Evolutionary conservation across 176 grass and related monocot genomes (phyloP), one percentile per base, ranked within the genome.

Genomic region (Aechmea fasciata): DNA sequence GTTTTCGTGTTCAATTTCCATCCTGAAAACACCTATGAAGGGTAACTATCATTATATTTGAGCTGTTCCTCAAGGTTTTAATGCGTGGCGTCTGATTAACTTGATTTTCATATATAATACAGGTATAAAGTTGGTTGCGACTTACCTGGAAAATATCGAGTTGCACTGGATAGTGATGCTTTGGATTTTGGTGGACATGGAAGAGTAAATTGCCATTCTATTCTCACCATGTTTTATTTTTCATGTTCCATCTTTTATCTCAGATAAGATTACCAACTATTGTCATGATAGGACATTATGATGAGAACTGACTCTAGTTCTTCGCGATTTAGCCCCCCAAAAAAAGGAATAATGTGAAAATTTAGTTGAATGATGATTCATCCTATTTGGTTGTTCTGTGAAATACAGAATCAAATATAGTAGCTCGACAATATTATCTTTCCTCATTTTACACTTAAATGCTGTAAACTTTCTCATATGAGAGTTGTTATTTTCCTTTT

Each of bases 1-100:
- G 84, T 97, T 79, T 92, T 97, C 49, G 80, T 97, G 71, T 97
- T 97, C 72, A 97, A 97, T 63, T 97, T 97, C 62, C 94, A 97
- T 79, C 94, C 94, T 54, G 85, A 75, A 25, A 88, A 90, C 55
- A 85, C 84, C 74, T 97, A 90, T 24, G 75, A 87, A 8, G 82
- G 94, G 94, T 97, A 97, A 89, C 50, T 55, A 11, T 28, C 17
- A 76, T 8, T n/a, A 41, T 57, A 49, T 71, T 4, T 57, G 28
- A 72, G 11, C 55, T 72, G 22, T 71, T 1, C 22, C 51, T 53
- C 78, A 19, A 10, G 13, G 23, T n/a, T 53, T 48, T 67, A 3
- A 13, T 61, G 22, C 11, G 11, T 51, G 64, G 13, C 66, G 50
- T 48, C 19, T 65, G 24, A 51, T 73, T 62, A 23, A 15, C 13